phyloP scores from a whole-genome alignment of 441 rosid genomes.

The Mallotus repandus region DNA sequence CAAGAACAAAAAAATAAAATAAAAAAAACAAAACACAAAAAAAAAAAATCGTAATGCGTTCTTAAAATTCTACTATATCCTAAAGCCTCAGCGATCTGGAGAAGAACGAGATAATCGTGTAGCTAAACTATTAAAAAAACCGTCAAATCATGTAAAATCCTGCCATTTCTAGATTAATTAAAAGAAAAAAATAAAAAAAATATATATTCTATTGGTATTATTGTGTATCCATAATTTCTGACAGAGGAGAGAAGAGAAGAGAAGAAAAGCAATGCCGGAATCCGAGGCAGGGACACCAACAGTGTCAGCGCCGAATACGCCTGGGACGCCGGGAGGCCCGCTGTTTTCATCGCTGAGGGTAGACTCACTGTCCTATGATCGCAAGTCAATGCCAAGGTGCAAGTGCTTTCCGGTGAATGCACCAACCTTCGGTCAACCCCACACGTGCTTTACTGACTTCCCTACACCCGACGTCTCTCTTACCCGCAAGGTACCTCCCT shows the following conservation, averaged over 20 bases:
- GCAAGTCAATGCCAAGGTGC: constrained; percentile 78
- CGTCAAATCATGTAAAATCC: constrained; percentile 51
- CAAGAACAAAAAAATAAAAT: neutral
- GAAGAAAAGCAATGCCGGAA: constrained; percentile 41
- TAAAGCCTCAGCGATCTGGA: constrained; percentile 39
- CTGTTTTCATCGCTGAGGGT: constrained; percentile 65
- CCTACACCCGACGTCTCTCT: constrained; percentile 70
- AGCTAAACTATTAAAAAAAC: constrained; percentile 49
- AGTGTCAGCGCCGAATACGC: constrained; percentile 76
- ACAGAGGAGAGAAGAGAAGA: neutral
- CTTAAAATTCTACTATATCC: neutral
- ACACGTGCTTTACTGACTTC: constrained; percentile 76
- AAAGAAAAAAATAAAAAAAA: constrained; percentile 35
- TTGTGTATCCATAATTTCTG: no score
- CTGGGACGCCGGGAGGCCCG: constrained; percentile 93
- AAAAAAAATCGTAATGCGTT: neutral
- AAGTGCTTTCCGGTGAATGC: constrained; percentile 89
- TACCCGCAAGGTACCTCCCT: constrained; percentile 77
- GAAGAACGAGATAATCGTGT: constrained; percentile 39
- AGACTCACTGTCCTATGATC: constrained; percentile 85
- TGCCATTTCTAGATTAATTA: neutral
- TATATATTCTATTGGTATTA: neutral
- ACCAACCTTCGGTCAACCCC: constrained; percentile 59
- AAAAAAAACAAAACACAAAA: constrained; percentile 21
- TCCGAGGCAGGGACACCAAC: constrained; percentile 43